Evolutionary conservation across 129 eudicot species (phyloP).

Genomic region (Heracleum sosnowskyi): DNA sequence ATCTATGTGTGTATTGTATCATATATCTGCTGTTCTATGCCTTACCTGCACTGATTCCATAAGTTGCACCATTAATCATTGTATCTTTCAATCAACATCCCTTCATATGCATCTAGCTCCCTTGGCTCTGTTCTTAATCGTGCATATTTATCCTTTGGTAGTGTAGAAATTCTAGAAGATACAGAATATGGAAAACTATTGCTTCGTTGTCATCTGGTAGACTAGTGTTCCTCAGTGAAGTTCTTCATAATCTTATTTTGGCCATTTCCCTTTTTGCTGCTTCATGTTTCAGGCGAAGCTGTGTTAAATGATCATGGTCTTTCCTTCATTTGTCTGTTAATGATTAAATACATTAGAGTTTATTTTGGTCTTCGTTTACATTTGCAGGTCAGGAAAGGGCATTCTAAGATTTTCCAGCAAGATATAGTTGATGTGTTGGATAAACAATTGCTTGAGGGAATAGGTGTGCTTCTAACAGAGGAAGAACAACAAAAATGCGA

Average conservation of each 20-base stretch:
- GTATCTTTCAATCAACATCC: not conserved
- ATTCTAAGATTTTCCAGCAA: constrained; percentile 73
- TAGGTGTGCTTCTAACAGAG: constrained; percentile 93
- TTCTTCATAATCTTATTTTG: not conserved
- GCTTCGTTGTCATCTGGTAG: not conserved
- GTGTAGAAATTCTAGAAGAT: not conserved
- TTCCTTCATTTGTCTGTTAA: not conserved
- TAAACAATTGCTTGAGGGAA: constrained; percentile 92
- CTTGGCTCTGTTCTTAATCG: not conserved
- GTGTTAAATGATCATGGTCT: not conserved
- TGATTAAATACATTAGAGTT: not conserved
- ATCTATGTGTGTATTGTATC: not conserved
- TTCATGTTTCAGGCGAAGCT: not conserved
- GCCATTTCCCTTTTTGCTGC: not conserved
- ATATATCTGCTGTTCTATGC: not conserved
- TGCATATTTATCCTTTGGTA: not conserved
- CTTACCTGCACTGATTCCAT: not conserved
- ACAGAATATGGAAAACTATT: not conserved
- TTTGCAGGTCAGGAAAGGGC: constrained; percentile 84
- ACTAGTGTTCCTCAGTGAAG: not conserved
- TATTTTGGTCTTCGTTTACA: not conserved
- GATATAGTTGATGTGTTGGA: constrained; percentile 90
- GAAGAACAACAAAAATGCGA: constrained; percentile 92
- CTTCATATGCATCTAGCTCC: not conserved
- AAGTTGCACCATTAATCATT: not conserved